Conservation (phyloP, 768 basidiomycete species). For the Ramaria sp. region DNA sequence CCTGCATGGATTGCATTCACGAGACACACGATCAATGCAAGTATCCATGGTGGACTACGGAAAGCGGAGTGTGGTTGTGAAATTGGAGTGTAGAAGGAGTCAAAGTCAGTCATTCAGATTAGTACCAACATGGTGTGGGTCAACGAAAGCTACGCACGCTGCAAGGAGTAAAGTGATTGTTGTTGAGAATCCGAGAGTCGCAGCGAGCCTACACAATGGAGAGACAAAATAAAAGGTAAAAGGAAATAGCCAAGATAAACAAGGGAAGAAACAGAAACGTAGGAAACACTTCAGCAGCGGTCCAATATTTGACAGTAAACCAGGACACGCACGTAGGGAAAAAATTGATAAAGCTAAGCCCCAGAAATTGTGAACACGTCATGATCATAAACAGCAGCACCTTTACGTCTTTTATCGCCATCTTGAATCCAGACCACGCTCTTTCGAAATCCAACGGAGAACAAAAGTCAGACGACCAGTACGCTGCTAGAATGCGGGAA, state of each 20-base stretch:
- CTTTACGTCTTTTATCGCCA: conserved; percentile 13
- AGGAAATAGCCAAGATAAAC: neutral
- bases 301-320: neutral
- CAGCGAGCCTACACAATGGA: conserved; percentile 29
- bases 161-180: conserved; percentile 49
- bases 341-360: conserved; percentile 15
- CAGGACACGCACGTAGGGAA: conserved; percentile 24
- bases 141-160: conserved; percentile 30
- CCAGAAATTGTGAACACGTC: conserved; percentile 11
- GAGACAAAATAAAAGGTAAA: no score
- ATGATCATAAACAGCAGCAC: conserved; percentile 14
- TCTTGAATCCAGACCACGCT: conserved; percentile 12
- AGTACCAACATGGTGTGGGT: neutral
- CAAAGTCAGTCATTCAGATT: no score
- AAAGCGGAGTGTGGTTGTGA: no score
- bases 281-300: neutral
- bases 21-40: conserved; percentile 37
- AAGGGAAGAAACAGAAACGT: no score
- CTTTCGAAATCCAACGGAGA: neutral
- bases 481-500: neutral
- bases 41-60: conserved; percentile 54
- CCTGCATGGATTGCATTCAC: conserved; percentile 48
- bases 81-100: no score
- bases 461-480: no score
- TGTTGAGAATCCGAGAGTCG: conserved; percentile 53